phyloP scores from a whole-genome alignment of 2,329 filamentous ascomycete species.

The Curvularia lunata region DNA sequence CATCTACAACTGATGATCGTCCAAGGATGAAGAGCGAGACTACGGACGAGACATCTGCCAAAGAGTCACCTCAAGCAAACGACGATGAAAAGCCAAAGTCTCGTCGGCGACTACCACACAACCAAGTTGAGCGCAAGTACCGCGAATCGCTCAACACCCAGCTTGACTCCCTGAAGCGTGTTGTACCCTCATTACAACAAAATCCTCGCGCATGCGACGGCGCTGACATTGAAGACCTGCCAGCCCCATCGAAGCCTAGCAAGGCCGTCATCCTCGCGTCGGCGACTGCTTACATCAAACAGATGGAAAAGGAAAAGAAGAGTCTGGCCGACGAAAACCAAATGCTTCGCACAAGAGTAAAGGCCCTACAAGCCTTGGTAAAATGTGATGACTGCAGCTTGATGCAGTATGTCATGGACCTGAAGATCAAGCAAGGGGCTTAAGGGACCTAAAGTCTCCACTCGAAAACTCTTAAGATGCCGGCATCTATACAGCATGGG shows the following conservation, averaged over 20 bases:
- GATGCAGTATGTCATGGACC: slow-evolving; percentile 53
- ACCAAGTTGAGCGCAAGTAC: slow-evolving; percentile 56
- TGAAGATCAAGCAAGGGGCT: slow-evolving; percentile 45
- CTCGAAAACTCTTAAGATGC: slow-evolving; percentile 13
- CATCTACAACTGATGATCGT: slow-evolving; percentile 25
- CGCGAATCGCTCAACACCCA: slow-evolving; percentile 56
- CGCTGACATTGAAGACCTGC: slow-evolving; percentile 53
- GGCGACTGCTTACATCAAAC: slow-evolving; percentile 56
- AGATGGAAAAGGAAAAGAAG: slow-evolving; percentile 53
- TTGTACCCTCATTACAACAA: slow-evolving; percentile 52
- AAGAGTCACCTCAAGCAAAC: slow-evolving; percentile 30
- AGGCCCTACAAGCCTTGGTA: slow-evolving; percentile 53
- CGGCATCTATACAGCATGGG: slow-evolving; percentile 23
- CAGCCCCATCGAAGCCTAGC: slow-evolving; percentile 50
- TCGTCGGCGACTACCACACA: slow-evolving; percentile 50
- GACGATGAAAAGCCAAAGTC: slow-evolving; percentile 43
- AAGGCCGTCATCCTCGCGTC: slow-evolving; percentile 57
- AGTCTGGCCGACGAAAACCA: slow-evolving; percentile 49
- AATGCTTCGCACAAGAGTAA: slow-evolving; percentile 48
- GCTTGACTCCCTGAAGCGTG: slow-evolving; percentile 51
- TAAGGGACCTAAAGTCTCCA: not conserved
- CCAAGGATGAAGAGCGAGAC: slow-evolving; percentile 44
- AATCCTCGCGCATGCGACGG: slow-evolving; percentile 44
- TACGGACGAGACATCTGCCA: slow-evolving; percentile 34
- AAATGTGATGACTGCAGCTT: slow-evolving; percentile 56